These are phyloP conservation scores for Phialophora tarda DNA, from an alignment of 2,329 filamentous ascomycete species.

Conservation along the genomic window DNA sequence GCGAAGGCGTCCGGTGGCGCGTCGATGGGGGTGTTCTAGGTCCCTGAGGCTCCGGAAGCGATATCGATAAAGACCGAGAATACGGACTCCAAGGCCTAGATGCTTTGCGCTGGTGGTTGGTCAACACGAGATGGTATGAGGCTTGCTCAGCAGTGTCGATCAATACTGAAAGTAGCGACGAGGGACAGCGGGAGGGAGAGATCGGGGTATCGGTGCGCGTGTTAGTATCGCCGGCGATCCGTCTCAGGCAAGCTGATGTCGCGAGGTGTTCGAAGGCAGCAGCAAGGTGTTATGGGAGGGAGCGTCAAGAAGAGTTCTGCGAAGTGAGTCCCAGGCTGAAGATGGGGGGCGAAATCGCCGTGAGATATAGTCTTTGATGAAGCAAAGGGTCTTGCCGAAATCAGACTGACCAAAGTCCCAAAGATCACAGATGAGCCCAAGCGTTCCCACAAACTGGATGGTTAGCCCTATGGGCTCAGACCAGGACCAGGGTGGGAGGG, in stretches of 20 bases:
- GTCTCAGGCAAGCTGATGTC: not conserved
- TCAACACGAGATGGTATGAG: conserved; percentile 23
- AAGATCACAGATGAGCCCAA: conserved; percentile 17
- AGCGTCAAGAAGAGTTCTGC: conserved; percentile 16
- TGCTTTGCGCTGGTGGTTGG: conserved; percentile 8
- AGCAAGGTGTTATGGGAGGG: not conserved
- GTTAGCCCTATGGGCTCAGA: conserved; percentile 20
- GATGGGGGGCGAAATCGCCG: conserved; percentile 33
- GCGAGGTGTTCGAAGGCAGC: not conserved
- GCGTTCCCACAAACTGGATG: conserved; percentile 5
- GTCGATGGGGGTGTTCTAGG: conserved; percentile 19
- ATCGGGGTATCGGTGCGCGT: conserved; percentile 4
- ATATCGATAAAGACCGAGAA: conserved; percentile 27
- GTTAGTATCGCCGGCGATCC: not conserved
- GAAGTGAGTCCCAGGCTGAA: conserved; percentile 28
- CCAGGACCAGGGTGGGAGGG: conserved; percentile 12
- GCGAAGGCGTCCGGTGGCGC: conserved; percentile 1
- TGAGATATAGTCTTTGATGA: conserved; percentile 35
- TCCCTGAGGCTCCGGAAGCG: conserved; percentile 21
- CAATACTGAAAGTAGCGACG: conserved; percentile 32
- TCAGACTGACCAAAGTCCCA: conserved; percentile 25
- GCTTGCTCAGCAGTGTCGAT: conserved; percentile 39
- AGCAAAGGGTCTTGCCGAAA: conserved; percentile 32
- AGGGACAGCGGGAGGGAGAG: conserved; percentile 1
- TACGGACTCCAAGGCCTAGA: conserved; percentile 30